A percentile compares a stretch with the other conserved stretches of the same genome.
phyloP scores from a whole-genome alignment of 1,139 yeast genomes.

The Arxiozyma bovina region DNA sequence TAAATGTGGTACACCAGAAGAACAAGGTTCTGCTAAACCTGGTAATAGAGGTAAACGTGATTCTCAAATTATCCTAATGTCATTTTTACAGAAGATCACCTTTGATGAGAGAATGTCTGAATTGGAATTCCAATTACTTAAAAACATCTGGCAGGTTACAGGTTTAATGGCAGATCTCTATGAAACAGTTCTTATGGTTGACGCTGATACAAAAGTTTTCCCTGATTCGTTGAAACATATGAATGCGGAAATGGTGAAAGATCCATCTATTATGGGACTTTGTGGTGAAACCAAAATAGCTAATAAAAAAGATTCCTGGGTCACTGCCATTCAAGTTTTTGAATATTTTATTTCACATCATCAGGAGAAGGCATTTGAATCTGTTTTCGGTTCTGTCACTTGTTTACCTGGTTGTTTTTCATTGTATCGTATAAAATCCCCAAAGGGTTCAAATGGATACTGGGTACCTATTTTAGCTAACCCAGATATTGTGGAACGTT shows the following conservation, averaged over 20 bases:
- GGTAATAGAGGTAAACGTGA: conserved; percentile 99
- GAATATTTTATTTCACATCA: conserved; percentile 95
- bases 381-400: conserved; percentile 93
- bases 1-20: conserved; percentile 89
- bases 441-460: conserved; percentile 80
- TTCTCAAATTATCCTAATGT: conserved; percentile 89
- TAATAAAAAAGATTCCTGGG: conserved; percentile 82
- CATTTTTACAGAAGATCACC: conserved; percentile 80
- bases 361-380: conserved; percentile 92
- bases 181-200: conserved; percentile 87
- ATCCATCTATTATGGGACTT: conserved; percentile 85
- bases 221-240: conserved; percentile 89
- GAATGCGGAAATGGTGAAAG: conserved; percentile 87
- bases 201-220: conserved; percentile 89
- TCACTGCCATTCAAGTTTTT: conserved; percentile 89
- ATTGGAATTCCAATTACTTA: conserved; percentile 73
- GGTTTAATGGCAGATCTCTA: conserved; percentile 84
- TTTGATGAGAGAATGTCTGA: conserved; percentile 97
- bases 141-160: conserved; percentile 74
- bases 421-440: conserved; percentile 89
- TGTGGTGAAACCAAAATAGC: conserved; percentile 97
- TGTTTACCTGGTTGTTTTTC: conserved; percentile 98
- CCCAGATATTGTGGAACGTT: conserved; percentile 93
- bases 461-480: conserved; percentile 97
- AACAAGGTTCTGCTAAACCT: conserved; percentile 70